Conservation (phyloP, 371 early-diverging fungal species). For the Actinomortierella wolfii region DNA sequence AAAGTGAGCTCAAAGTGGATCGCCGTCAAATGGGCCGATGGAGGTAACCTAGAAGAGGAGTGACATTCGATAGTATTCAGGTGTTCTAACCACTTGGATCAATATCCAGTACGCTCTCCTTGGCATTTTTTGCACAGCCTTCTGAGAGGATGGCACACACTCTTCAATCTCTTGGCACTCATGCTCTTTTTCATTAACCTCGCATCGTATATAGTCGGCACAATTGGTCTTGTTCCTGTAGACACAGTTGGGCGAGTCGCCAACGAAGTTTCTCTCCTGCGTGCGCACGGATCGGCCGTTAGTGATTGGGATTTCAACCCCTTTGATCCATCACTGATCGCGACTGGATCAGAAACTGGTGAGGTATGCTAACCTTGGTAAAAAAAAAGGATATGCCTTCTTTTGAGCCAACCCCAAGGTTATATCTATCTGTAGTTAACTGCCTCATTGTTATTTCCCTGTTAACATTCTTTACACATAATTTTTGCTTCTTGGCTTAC, state of each 20-base stretch:
- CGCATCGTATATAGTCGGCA: constrained; percentile 49
- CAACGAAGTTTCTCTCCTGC: constrained; percentile 44
- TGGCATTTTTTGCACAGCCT: constrained; percentile 10
- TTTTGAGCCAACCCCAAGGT: neutral
- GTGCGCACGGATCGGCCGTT: constrained; percentile 52
- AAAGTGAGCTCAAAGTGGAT: constrained; percentile 53
- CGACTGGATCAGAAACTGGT: constrained; percentile 62
- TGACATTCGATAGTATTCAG: constrained; percentile 7
- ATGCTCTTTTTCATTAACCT: constrained; percentile 14
- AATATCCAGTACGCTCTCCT: too few relatives aligned
- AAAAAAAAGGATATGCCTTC: too few relatives aligned
- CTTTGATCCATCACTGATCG: constrained; percentile 51
- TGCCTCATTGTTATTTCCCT: neutral
- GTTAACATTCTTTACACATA: neutral
- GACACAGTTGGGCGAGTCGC: constrained; percentile 50
- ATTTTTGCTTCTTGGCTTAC: constrained; percentile 8
- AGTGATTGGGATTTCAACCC: constrained; percentile 64
- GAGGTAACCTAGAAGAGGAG: constrained; percentile 30
- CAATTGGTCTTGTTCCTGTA: constrained; percentile 52
- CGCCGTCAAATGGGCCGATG: constrained; percentile 54
- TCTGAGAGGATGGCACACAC: neutral
- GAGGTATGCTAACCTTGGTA: constrained; percentile 35
- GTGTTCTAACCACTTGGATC: constrained; percentile 3
- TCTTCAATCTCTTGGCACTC: constrained; percentile 17
- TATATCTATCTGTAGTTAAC: neutral